Base-by-base conservation (phyloP, 1,284 basidiomycete genomes). In the Microbotryum lychnidis-dioicae region DNA sequence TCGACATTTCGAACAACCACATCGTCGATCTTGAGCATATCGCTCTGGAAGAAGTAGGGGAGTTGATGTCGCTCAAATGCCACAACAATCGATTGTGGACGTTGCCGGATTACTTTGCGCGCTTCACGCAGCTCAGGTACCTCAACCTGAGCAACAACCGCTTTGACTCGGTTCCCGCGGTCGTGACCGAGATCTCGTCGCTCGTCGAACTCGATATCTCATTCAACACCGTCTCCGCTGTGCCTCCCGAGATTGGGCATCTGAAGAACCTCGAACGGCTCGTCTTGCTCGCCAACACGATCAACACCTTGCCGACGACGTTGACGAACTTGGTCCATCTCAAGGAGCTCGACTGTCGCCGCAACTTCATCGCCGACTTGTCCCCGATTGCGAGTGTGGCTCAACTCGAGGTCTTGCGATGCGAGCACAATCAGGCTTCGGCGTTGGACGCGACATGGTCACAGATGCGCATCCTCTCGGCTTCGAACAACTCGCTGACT, bases 101-200 rank as follows among this genome's bases (percentile, higher is more conserved):
- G 61, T 81, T 98, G 3, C 93, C 96, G 0, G 83, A 83, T 75
- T 89, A 90, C 73, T 93, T 97, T 70, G 82, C 85, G 4, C 80
- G 85, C 21, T 79, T 98, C 69, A 79, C 81, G 46, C 76, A 80
- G 54, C 82, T 97, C 57, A 83, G 83, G 58, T 84, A 84, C 53
- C 81, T 98, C 71, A 96, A 97, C 77, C 87, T 99, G 66, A 96
- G 91, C 54, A 98, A 97, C 78, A 99, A 98, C 79, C 91, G 91
- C 73, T 92, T 97, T 74, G 83, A 84, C 50, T 76, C 74, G n/a
- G 81, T 98, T 62, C 93, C 94, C 0, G 65, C 78, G 0, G 87
- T 89, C 27, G 82, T 98, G 21, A 87, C 84, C 73, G 79, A 87
- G 62, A 83, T 97, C 73, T 77, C 80, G 6, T 82, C 80, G 21